Conservation (phyloP, 1,284 basidiomycete genomes). For the Boletus calvinii region DNA sequence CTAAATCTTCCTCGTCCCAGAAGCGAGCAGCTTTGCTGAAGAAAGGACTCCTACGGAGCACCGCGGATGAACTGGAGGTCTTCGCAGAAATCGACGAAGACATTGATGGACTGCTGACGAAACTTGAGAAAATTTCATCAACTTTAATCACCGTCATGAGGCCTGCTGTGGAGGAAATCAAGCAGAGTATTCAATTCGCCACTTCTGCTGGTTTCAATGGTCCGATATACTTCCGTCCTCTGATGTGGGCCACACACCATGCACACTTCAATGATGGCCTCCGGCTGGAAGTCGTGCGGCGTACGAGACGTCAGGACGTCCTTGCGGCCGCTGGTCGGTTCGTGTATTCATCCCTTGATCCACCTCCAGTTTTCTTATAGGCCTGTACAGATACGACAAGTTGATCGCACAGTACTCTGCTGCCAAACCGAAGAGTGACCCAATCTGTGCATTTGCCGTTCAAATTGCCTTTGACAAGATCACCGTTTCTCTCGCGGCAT, state of each 20-base stretch:
- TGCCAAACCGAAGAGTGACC: slow-evolving; percentile 51
- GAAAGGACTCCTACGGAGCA: slow-evolving; percentile 61
- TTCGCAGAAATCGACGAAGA: slow-evolving; percentile 64
- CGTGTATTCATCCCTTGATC: slow-evolving; percentile 21
- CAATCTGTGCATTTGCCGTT: slow-evolving; percentile 67
- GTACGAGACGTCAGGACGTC: slow-evolving; percentile 67
- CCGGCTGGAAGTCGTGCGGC: slow-evolving; percentile 71
- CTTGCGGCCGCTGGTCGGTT: slow-evolving; percentile 80
- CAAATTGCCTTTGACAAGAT: slow-evolving; percentile 84
- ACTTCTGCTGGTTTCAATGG: slow-evolving; percentile 60
- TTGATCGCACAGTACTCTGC: slow-evolving; percentile 64
- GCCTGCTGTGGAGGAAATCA: slow-evolving; percentile 59
- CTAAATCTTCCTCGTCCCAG: slow-evolving; percentile 63
- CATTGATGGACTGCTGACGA: slow-evolving; percentile 52
- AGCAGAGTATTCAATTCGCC: slow-evolving; percentile 63
- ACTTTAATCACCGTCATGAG: slow-evolving; percentile 46
- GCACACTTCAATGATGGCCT: slow-evolving; percentile 72
- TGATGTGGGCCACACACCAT: slow-evolving; percentile 66
- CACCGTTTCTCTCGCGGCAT: slow-evolving; percentile 65
- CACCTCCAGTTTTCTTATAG: background rate
- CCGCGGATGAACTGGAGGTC: slow-evolving; percentile 68
- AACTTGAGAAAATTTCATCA: slow-evolving; percentile 62
- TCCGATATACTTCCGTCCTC: slow-evolving; percentile 65
- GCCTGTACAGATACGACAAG: slow-evolving; percentile 63
- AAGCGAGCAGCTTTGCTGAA: slow-evolving; percentile 66